A percentile compares a stretch with the other conserved stretches of the same genome.
Evolutionary conservation across 2,329 filamentous ascomycete genomes (phyloP).

Genomic region (Fusarium nematophilum): DNA sequence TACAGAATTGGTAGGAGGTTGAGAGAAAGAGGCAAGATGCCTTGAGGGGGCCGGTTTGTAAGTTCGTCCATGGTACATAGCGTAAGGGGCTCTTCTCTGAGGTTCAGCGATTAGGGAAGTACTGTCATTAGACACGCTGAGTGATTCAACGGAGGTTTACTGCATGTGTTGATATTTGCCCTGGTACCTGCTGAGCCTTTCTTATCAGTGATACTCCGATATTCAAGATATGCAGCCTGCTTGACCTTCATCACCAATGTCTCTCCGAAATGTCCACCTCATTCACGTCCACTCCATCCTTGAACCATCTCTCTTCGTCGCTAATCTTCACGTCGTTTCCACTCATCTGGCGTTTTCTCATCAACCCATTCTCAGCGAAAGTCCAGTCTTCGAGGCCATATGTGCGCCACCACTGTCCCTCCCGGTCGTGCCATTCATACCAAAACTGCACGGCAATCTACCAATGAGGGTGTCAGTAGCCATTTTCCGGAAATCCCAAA

Average conservation of each 20-base stretch:
- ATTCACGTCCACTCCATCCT: slow-evolving; percentile 76
- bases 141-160: too few relatives aligned
- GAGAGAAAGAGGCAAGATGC: too few relatives aligned
- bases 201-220: too few relatives aligned
- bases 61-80: too few relatives aligned
- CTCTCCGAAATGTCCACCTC: slow-evolving; percentile 72
- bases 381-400: slow-evolving; percentile 89
- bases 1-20: too few relatives aligned
- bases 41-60: too few relatives aligned
- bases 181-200: too few relatives aligned
- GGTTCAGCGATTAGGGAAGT: too few relatives aligned
- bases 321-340: slow-evolving; percentile 75
- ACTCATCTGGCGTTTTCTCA: slow-evolving; percentile 82
- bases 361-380: slow-evolving; percentile 75
- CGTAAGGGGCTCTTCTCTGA: too few relatives aligned
- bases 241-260: slow-evolving; percentile 71
- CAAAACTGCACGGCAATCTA: slow-evolving; percentile 89
- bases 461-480: fast-evolving
- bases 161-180: too few relatives aligned
- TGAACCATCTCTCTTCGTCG: slow-evolving; percentile 75
- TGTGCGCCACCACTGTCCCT: slow-evolving; percentile 85
- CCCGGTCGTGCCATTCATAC: slow-evolving; percentile 81
- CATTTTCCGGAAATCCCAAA: not conserved
- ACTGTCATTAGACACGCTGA: too few relatives aligned
- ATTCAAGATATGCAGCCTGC: too few relatives aligned